Base-by-base conservation (phyloP, 2,329 filamentous ascomycete genomes). In the Thermothelomyces thermophilus region DNA sequence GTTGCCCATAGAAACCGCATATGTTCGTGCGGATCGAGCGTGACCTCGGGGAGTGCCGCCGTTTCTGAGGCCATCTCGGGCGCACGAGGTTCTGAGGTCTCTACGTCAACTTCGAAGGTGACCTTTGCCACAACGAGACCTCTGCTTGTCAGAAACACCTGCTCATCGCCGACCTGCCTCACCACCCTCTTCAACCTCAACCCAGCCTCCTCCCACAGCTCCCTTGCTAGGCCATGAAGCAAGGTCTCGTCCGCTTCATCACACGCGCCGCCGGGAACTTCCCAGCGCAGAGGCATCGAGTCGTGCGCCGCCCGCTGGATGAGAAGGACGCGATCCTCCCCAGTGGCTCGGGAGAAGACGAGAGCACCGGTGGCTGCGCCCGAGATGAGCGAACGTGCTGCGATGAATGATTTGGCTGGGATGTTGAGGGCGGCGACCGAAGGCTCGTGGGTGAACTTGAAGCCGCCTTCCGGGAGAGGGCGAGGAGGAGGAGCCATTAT, bases 191-290 rank as follows among this genome's bases (percentile, higher is more conserved):
- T 55, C 3, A 63, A 58, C 14, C 57, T 26, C 5, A 74, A 56
- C 1, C 70, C 67, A 13, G 66, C 57, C 58, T 74, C 71, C 59
- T 74, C 71, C 62, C 61, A 66, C 5, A 73, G 56, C 56, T 74
- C 71, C 22, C 71, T 63, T 5, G 66, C 66, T 0, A 65, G 60
- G 2, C 58, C 64, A 46, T 67, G 58, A 14, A 73, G 59, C 8
- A 73, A 60, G 2, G 57, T 68, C 40, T 56, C 47, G 43, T 71
- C 69, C 1, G 64, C 62, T 2, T 51, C 26, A 46, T 73, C 69
- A 40, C 63, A 64, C 0, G 59, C 69, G 16, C 71, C 71, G 40
- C 71, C 71, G 1, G 70, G 69, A 10, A 66, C 53, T 52, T 74
- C 71, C 71, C 71, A 73, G 11, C 48, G 57, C 40, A 65, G 54